Evolutionary conservation across 2,329 filamentous ascomycete species (phyloP).

Genomic region (Anthostomella pinea): DNA sequence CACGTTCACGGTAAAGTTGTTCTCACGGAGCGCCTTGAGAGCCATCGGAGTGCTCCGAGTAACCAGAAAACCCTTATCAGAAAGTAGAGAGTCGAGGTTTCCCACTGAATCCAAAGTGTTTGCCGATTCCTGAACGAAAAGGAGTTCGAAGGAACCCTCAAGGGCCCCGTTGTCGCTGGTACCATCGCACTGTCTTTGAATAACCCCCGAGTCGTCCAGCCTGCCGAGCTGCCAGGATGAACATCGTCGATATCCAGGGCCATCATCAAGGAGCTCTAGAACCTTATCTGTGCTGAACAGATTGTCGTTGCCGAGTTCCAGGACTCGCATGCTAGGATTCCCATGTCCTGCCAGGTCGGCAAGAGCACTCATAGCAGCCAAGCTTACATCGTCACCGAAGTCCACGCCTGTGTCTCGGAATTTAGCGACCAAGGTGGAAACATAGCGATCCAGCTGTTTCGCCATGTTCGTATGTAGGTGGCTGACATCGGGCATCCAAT

Average conservation of each 20-base stretch:
- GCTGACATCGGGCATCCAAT: slow-evolving; percentile 9
- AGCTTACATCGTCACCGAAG: background rate
- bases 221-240: background rate
- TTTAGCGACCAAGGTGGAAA: background rate
- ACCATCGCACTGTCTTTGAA: background rate
- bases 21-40: no score
- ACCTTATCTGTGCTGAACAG: background rate
- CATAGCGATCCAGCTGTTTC: background rate
- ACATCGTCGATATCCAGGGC: background rate
- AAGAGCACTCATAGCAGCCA: background rate
- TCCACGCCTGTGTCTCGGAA: background rate
- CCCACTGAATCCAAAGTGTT: no score
- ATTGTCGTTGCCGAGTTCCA: background rate
- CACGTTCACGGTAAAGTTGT: no score
- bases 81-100: no score
- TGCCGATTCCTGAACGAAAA: no score
- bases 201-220: background rate
- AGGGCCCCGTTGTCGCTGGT: no score
- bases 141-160: no score
- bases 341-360: slow-evolving; percentile 8
- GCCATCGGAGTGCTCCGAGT: no score
- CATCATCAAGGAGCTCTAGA: background rate
- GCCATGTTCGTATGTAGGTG: background rate
- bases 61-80: no score
- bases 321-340: slow-evolving; percentile 1